These are phyloP conservation scores for Vitis hybrid DNA, from an alignment of 177 flowering plant genomes.

Conservation along the genomic window DNA sequence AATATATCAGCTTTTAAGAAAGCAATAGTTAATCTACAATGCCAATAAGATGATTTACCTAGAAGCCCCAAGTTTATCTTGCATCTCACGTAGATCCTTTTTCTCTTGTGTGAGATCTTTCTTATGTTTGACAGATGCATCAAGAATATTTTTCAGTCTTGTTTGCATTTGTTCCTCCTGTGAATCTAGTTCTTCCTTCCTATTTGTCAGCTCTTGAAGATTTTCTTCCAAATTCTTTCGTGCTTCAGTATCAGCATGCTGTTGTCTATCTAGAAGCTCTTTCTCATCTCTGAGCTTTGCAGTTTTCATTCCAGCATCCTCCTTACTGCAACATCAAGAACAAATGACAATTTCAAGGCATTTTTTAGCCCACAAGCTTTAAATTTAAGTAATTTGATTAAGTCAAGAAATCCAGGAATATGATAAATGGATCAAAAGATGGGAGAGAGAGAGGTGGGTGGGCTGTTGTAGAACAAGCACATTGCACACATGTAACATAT, in stretches of 20 bases:
- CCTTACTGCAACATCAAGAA: constrained; percentile 61
- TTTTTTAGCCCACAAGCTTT: background rate
- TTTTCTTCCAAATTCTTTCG: constrained; percentile 90
- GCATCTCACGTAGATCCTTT: constrained; percentile 59
- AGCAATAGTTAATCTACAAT: background rate
- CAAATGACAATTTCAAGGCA: background rate
- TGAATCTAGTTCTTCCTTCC: constrained; percentile 67
- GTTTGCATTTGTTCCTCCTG: constrained; percentile 79
- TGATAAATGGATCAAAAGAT: background rate
- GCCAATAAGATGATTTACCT: constrained; percentile 39
- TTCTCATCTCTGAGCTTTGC: constrained; percentile 86
- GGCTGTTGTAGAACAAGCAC: background rate
- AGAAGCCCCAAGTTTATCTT: constrained; percentile 56
- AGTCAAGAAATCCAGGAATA: background rate
- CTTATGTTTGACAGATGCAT: constrained; percentile 54
- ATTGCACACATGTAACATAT: too few relatives aligned
- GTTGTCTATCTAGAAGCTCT: constrained; percentile 90
- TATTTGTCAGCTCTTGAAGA: constrained; percentile 70
- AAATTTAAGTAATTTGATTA: background rate
- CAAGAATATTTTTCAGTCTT: constrained; percentile 56
- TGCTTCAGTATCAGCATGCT: constrained; percentile 86
- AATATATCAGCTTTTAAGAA: background rate
- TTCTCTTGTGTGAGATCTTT: constrained; percentile 50
- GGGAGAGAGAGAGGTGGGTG: background rate
- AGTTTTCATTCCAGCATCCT: constrained; percentile 95